Evolutionary conservation across 768 basidiomycete genomes (phyloP).

Genomic region (Termitomyces sp.): DNA sequence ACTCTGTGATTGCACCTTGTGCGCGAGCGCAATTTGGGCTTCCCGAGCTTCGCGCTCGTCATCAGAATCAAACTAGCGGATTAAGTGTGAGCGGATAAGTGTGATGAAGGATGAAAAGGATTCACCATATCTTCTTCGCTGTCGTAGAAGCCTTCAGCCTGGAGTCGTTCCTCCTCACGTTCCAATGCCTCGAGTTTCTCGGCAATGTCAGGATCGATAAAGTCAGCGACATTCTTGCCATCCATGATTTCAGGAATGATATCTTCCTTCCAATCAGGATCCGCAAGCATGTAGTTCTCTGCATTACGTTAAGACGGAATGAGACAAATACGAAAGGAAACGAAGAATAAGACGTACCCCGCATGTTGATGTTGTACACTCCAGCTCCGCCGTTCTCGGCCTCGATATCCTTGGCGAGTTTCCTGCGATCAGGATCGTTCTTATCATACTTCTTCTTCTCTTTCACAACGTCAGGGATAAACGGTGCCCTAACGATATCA

Average conservation of each 20-base stretch:
- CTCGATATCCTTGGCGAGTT: slow-evolving; percentile 78
- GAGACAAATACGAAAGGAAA: background rate
- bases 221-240: slow-evolving; percentile 98
- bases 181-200: slow-evolving; percentile 97
- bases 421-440: slow-evolving; percentile 71
- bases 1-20: slow-evolving; percentile 69
- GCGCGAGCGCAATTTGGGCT: slow-evolving; percentile 49
- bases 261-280: slow-evolving; percentile 95
- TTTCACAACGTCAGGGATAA: slow-evolving; percentile 83
- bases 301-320: slow-evolving; percentile 8
- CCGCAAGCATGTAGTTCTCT: slow-evolving; percentile 89
- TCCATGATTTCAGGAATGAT: slow-evolving; percentile 98
- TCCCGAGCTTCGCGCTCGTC: slow-evolving; percentile 77
- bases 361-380: slow-evolving; percentile 86
- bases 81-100: slow-evolving; percentile 8
- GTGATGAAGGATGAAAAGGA: background rate
- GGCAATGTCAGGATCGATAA: slow-evolving; percentile 95
- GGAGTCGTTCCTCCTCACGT: slow-evolving; percentile 91
- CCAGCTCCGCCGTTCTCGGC: slow-evolving; percentile 84
- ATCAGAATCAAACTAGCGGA: slow-evolving; percentile 50
- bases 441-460: slow-evolving; percentile 80
- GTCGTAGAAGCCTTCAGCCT: slow-evolving; percentile 94
- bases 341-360: slow-evolving; percentile 49
- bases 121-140: slow-evolving; percentile 81
- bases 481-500: slow-evolving; percentile 80